These are phyloP conservation scores for Brettanomyces custersianus DNA, from an alignment of 805 yeast genomes.

Conservation along the genomic window DNA sequence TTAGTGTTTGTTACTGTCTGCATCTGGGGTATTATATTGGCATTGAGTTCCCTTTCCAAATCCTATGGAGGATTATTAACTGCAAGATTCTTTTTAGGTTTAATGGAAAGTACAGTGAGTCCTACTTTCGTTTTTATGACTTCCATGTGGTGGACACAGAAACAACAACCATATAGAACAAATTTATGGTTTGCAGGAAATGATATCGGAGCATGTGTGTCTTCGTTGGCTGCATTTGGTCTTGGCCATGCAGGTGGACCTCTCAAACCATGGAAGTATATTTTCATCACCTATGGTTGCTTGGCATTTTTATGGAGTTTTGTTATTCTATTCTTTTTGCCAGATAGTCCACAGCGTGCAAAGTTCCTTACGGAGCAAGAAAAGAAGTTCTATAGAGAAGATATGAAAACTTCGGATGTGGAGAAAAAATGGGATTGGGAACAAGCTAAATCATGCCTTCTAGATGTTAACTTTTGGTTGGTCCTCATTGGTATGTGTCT, in stretches of 20 bases:
- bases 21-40: slow-evolving; percentile 57
- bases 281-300: slow-evolving; percentile 53
- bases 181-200: slow-evolving; percentile 37
- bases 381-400: slow-evolving; percentile 34
- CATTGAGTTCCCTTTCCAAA: slow-evolving; percentile 38
- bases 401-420: slow-evolving; percentile 48
- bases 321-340: slow-evolving; percentile 24
- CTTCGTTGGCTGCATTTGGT: slow-evolving; percentile 48
- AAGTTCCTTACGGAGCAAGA: slow-evolving; percentile 30
- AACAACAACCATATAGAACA: slow-evolving; percentile 30
- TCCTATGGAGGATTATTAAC: slow-evolving; percentile 37
- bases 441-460: slow-evolving; percentile 43
- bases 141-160: slow-evolving; percentile 46
- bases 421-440: slow-evolving; percentile 42
- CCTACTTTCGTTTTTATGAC: slow-evolving; percentile 52
- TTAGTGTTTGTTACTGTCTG: slow-evolving; percentile 38
- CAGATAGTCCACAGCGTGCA: slow-evolving; percentile 39
- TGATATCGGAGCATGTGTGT: slow-evolving; percentile 38
- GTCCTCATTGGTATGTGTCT: slow-evolving; percentile 34
- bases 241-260: slow-evolving; percentile 31
- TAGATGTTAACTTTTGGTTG: slow-evolving; percentile 43
- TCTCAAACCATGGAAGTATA: slow-evolving; percentile 49
- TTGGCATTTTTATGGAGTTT: slow-evolving; percentile 35
- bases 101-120: slow-evolving; percentile 43
- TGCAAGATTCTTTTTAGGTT: slow-evolving; percentile 42